Percentiles rank a stretch among this genome's conserved stretches.
These are phyloP conservation scores for Aspergillus ostianus DNA, from an alignment of 495 filamentous ascomycete genomes.

Conservation along the genomic window DNA sequence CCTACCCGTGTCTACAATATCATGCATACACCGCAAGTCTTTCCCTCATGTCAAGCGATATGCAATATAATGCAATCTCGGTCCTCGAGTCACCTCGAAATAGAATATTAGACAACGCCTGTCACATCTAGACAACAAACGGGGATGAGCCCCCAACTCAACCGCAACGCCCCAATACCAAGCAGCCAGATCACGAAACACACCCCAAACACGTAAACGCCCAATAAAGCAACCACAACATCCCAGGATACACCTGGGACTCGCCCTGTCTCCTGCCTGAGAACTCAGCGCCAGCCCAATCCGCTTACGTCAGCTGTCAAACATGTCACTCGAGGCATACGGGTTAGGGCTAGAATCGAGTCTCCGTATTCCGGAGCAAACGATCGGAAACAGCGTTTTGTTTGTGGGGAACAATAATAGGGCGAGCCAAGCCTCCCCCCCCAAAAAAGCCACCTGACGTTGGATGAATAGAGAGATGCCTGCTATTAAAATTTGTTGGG, in stretches of 20 bases:
- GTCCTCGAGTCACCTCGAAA: too few relatives aligned
- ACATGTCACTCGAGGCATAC: background rate
- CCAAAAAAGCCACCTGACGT: background rate
- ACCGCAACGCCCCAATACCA: background rate
- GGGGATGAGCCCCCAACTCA: background rate
- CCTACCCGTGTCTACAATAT: too few relatives aligned
- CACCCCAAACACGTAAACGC: background rate
- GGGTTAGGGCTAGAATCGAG: background rate
- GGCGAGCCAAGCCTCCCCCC: background rate
- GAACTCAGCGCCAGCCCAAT: background rate
- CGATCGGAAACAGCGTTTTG: background rate
- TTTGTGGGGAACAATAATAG: background rate
- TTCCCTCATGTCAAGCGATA: too few relatives aligned
- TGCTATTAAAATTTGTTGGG: too few relatives aligned
- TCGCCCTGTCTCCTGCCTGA: background rate
- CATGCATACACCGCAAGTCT: too few relatives aligned
- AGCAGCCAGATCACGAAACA: background rate
- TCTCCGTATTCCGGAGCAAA: background rate
- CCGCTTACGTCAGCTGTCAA: background rate
- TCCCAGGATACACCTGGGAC: background rate
- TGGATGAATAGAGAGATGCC: background rate
- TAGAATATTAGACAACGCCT: too few relatives aligned
- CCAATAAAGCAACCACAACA: background rate
- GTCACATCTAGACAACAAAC: background rate
- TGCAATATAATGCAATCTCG: too few relatives aligned